These are phyloP conservation scores for Sclerotiophoma versabilis DNA, from an alignment of 2,329 filamentous ascomycete species.

Conservation along the genomic window DNA sequence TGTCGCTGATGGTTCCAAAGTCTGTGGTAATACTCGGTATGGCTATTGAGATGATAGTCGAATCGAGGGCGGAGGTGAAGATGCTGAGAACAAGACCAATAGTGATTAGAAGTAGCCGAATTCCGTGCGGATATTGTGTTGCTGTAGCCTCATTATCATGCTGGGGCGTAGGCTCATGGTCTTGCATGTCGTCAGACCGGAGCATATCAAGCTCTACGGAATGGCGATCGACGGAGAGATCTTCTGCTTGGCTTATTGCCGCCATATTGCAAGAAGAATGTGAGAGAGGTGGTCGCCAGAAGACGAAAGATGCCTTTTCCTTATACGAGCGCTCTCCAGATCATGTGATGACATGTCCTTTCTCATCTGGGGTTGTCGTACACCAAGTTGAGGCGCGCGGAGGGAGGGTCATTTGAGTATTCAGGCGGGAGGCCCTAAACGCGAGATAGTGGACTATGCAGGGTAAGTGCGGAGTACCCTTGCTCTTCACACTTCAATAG, in stretches of 20 bases:
- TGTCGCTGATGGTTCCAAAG: conserved; percentile 46
- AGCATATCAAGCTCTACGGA: conserved; percentile 3
- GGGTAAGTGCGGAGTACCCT: neutral
- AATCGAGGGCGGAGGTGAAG: conserved; percentile 37
- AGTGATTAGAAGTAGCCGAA: conserved; percentile 34
- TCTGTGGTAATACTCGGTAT: conserved; percentile 48
- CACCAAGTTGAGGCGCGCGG: neutral
- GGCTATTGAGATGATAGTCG: conserved; percentile 47
- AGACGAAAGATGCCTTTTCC: neutral
- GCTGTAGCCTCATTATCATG: neutral
- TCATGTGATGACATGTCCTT: conserved; percentile 3
- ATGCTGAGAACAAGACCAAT: conserved; percentile 39
- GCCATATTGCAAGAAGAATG: neutral
- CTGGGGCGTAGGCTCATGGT: neutral
- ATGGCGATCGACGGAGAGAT: neutral
- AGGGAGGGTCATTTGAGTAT: neutral
- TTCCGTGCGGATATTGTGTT: conserved; percentile 27
- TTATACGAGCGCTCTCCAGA: neutral
- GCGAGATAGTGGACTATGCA: neutral
- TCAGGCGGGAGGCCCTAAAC: neutral
- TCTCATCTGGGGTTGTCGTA: neutral
- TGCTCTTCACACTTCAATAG: neutral
- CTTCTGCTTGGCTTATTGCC: neutral
- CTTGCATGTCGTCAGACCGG: neutral
- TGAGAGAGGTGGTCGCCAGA: neutral